Conservation (phyloP, 2,329 filamentous ascomycete genomes). For the Penicillium corylophilum region DNA sequence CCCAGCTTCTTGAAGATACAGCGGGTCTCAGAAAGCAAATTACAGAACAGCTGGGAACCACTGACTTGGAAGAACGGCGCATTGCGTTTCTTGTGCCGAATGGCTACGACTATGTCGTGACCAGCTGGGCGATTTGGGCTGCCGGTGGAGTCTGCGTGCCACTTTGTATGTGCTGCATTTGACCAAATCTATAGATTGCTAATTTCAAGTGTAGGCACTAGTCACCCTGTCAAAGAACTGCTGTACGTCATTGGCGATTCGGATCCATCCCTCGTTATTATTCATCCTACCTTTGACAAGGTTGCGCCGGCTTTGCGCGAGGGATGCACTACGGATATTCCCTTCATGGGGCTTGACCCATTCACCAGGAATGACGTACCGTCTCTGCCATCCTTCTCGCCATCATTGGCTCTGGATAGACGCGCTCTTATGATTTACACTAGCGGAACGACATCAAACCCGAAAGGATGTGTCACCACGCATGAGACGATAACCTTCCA, state of each 20-base stretch:
- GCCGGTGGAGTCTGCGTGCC: slow-evolving; percentile 46
- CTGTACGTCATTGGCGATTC: slow-evolving; percentile 45
- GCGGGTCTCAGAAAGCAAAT: slow-evolving; percentile 37
- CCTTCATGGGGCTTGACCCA: slow-evolving; percentile 33
- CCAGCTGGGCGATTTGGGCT: slow-evolving; percentile 47
- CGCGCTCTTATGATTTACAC: slow-evolving; percentile 46
- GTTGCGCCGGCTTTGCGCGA: slow-evolving; percentile 33
- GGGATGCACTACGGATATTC: slow-evolving; percentile 25
- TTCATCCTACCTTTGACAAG: slow-evolving; percentile 41
- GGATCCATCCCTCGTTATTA: slow-evolving; percentile 42
- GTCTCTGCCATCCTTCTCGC: slow-evolving; percentile 34
- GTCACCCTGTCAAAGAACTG: slow-evolving; percentile 44
- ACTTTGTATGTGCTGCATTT: slow-evolving; percentile 35
- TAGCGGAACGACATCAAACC: slow-evolving; percentile 42
- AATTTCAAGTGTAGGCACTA: slow-evolving; percentile 32
- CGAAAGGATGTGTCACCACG: slow-evolving; percentile 46
- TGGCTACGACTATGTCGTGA: slow-evolving; percentile 45
- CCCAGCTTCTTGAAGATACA: slow-evolving; percentile 42
- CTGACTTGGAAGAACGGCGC: slow-evolving; percentile 39
- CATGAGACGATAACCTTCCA: slow-evolving; percentile 42
- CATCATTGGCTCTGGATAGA: slow-evolving; percentile 27
- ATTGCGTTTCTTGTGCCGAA: slow-evolving; percentile 42
- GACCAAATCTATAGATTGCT: slow-evolving; percentile 1
- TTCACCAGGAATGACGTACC: slow-evolving; percentile 21
- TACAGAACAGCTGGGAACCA: slow-evolving; percentile 30